Conservation (phyloP, 2,329 filamentous ascomycete species). For the Sarocladium oryzae region DNA sequence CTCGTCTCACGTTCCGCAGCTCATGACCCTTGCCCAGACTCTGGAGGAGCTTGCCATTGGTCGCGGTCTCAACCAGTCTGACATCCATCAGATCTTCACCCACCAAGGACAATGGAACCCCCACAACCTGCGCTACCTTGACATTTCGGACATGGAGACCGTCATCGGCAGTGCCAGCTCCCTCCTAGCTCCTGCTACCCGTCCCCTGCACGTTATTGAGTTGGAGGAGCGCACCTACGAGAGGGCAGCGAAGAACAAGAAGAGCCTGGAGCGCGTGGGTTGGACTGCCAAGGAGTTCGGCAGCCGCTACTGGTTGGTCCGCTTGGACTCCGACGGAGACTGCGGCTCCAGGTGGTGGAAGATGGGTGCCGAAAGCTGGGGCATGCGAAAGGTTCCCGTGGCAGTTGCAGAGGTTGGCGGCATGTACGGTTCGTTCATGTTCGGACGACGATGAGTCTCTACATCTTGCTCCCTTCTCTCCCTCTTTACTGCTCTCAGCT, state of each 20-base stretch:
- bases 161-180: constrained; percentile 55
- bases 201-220: constrained; percentile 71
- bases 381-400: constrained; percentile 87
- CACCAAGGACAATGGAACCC: constrained; percentile 39
- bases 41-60: constrained; percentile 73
- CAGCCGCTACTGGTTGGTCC: constrained; percentile 60
- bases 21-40: constrained; percentile 59
- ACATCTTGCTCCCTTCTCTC: not conserved
- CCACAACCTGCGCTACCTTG: constrained; percentile 65
- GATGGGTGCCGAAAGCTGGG: constrained; percentile 79
- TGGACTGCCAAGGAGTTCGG: constrained; percentile 69
- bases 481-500: not conserved
- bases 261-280: constrained; percentile 53
- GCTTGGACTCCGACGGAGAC: constrained; percentile 35
- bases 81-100: constrained; percentile 58
- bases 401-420: constrained; percentile 86
- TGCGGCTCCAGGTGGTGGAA: constrained; percentile 64
- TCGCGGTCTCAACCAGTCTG: constrained; percentile 56
- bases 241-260: constrained; percentile 56
- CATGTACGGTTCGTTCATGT: constrained; percentile 75
- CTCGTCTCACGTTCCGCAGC: constrained; percentile 53
- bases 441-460: constrained; percentile 39
- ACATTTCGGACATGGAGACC: constrained; percentile 57
- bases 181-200: constrained; percentile 52
- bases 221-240: constrained; percentile 62